phyloP scores from a whole-genome alignment of 768 basidiomycete genomes.

The Auricularia heimuer region DNA sequence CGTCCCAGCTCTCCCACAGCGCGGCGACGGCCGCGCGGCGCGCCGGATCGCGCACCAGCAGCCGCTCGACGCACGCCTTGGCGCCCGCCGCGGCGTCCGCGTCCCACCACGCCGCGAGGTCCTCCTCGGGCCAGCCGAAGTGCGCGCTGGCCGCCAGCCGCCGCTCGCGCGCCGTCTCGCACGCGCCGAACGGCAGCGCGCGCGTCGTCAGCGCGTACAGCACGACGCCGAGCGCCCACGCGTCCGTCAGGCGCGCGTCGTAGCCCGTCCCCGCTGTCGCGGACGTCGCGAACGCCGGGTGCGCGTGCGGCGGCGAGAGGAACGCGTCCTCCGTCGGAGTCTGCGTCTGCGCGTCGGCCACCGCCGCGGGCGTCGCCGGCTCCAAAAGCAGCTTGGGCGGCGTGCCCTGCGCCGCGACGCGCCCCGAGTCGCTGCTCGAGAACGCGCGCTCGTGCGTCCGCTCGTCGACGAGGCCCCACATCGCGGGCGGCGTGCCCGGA shows the following conservation, averaged over 20 bases:
- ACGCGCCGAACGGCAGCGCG: slow-evolving; percentile 57
- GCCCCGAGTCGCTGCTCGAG: not conserved
- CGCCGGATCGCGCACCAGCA: slow-evolving; percentile 63
- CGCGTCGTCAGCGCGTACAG: slow-evolving; percentile 67
- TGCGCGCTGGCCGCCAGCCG: slow-evolving; percentile 28
- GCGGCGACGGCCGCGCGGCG: slow-evolving; percentile 53
- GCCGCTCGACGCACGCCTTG: slow-evolving; percentile 36
- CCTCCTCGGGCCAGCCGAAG: slow-evolving; percentile 52
- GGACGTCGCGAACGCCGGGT: not conserved
- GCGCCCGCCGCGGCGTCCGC: slow-evolving; percentile 29
- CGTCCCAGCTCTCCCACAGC: slow-evolving; percentile 39
- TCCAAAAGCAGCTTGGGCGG: not conserved
- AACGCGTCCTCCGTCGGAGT: not conserved
- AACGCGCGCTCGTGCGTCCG: not conserved
- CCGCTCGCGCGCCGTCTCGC: slow-evolving; percentile 5
- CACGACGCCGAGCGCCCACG: slow-evolving; percentile 87
- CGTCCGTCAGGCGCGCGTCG: slow-evolving; percentile 77
- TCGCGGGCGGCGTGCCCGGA: not conserved
- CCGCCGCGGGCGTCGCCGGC: not conserved
- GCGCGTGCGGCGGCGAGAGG: not conserved
- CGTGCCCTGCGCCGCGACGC: not conserved
- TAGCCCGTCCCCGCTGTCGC: slow-evolving; percentile 38
- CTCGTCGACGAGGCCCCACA: not conserved
- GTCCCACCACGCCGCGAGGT: slow-evolving; percentile 20
- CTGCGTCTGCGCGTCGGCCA: not conserved